Evolutionary conservation across 306 rosid genomes (phyloP), one percentile per base, ranked within the genome.

Genomic region (Rubus idaeus): DNA sequence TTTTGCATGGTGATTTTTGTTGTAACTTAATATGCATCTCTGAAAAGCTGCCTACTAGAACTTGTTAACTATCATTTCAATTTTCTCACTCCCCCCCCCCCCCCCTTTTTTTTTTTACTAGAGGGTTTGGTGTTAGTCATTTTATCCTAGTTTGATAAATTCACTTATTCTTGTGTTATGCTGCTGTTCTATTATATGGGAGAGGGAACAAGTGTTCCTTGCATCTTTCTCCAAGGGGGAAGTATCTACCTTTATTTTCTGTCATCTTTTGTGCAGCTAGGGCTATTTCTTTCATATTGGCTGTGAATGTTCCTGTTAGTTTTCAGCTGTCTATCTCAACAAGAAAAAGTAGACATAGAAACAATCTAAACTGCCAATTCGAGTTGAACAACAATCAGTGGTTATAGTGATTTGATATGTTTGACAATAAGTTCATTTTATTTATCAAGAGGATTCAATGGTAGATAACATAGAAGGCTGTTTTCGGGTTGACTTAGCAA

Each of bases 101-200:
- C 40, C 37, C 10, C 13, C 23, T 20, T 40, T 20, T 42, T 9
- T 56, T 6, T 40, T 20, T 56, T 30, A 9, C 7, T 3, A n/a
- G 77, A 41, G 39, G 49, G 12, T 51, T n/a, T 51, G 14, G 0
- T 16, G 6, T 37, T 53, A 12, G 18, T 55, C 52, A 39, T 9
- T 73, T 56, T 40, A 13, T 41, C 8, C 5, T 55, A 40, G 39
- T 44, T 61, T 23, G 56, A 16, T 73, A 23, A 4, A 21, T 57
- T 55, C 30, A 55, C 66, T 56, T 41, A 73, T n/a, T 73, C 37
- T 17, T 62, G 44, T 62, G 67, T 62, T 5, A 16, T 63, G 62
- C 39, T 55, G n/a, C 20, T 26, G 35, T 40, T 72, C n/a, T 39
- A 16, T 72, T 21, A 40, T 30, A 40, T 6, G 8, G n/a, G 20